Base-by-base conservation (phyloP, 768 basidiomycete genomes). In the Jaapia argillacea region DNA sequence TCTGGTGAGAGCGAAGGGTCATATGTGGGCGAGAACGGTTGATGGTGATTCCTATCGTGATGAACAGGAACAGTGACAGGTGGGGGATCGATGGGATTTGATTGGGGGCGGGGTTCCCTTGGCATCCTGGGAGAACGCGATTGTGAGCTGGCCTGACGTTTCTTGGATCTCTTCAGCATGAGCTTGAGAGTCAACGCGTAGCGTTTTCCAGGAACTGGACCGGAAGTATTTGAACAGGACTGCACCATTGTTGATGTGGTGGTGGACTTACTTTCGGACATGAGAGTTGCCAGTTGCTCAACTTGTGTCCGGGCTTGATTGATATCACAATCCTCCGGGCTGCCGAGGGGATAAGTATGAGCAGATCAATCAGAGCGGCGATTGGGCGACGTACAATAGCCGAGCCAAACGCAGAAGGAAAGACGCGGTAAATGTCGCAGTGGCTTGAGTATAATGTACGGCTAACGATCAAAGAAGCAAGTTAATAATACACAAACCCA, bases 381-480 rank as follows among this genome's bases (percentile, higher is more conserved):
- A n/a, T n/a, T n/a, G n/a, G n/a, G n/a, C 7, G 2, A 63, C 86
- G 63, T 57, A 90, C 87, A 96, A 93, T 31, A 97, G 70, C 21
- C 92, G 78, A 27, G 82, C 79, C 39, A 96, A 68, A 24, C 92
- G 81, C 40, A 97, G 70, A 46, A 94, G 69, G 61, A 97, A 85
- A 3, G 89, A 88, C 10, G 91, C 92, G 18, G 87, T 77, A 63
- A 97, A 97, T 0, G 92, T 94, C 4, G 92, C 92, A 23, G 89
- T 88, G 33, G 88, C 87, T 57, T 97, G 92, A 12, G 85, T 85
- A 54, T 86, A 85, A 56, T 88, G 82, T n/a, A 91, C 85, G 13
- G 89, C 87, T 88, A 50, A 14, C 28, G 36, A 21, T 7, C 7
- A 10, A 10, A 33, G 10, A 33, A 33, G 10, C 16, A 10, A 33